A percentile compares a stretch with the other conserved stretches of the same genome.
These are phyloP conservation scores for Pythium oligandrum DNA, from an alignment of 352 stramenopile species.

Conservation along the genomic window DNA sequence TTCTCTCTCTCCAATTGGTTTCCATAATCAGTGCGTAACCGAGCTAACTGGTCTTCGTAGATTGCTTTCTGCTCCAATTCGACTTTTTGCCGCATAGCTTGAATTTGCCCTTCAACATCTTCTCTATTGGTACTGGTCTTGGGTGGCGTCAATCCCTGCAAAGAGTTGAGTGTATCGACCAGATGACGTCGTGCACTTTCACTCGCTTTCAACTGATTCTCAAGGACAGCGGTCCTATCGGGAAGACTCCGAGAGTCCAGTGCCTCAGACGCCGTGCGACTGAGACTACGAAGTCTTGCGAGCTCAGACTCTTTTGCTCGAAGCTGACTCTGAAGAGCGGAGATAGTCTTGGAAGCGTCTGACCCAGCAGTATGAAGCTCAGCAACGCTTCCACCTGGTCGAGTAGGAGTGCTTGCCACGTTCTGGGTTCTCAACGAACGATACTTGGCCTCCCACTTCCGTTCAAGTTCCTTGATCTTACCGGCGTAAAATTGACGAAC, in stretches of 20 bases:
- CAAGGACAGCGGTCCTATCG: conserved; percentile 23
- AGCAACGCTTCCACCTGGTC: too few relatives aligned
- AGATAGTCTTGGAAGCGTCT: conserved; percentile 31
- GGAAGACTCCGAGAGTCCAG: neutral
- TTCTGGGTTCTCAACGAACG: conserved; percentile 9
- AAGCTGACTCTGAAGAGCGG: conserved; percentile 28
- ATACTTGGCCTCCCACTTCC: conserved; percentile 71
- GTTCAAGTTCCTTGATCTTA: conserved; percentile 75
- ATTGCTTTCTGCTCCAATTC: too few relatives aligned
- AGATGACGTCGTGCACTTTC: conserved; percentile 61
- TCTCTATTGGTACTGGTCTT: too few relatives aligned
- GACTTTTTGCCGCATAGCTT: too few relatives aligned
- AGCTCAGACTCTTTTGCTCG: conserved; percentile 12
- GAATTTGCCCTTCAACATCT: too few relatives aligned
- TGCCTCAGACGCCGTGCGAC: neutral
- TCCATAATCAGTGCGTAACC: too few relatives aligned
- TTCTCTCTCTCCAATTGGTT: too few relatives aligned
- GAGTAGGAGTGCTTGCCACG: too few relatives aligned
- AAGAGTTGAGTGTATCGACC: conserved; percentile 42
- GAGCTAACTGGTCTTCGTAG: too few relatives aligned
- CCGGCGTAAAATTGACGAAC: conserved; percentile 67
- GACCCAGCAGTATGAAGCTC: neutral
- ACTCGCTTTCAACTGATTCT: conserved; percentile 56
- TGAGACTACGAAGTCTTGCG: conserved; percentile 10
- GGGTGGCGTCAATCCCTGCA: conserved; percentile 16